Base-by-base conservation (phyloP, 345 rosid species). In the Euphorbia peplus region DNA sequence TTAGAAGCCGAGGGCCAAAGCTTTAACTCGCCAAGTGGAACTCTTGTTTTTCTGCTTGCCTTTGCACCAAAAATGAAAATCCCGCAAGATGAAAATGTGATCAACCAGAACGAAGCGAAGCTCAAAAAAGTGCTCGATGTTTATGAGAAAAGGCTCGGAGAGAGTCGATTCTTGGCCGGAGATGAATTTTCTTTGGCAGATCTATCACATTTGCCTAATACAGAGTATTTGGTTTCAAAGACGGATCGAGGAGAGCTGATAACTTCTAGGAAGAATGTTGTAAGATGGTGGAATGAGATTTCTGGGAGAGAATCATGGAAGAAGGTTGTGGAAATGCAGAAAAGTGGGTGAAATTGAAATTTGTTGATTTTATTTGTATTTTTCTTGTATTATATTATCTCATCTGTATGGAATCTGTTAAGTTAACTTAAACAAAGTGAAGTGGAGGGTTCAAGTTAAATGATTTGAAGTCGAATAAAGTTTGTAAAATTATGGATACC, bases 201-300 rank as follows among this genome's bases (percentile, higher is more conserved):
- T 79, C 90, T 87, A 5, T 83, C 87, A 0, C 95, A 89, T 61
- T 60, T 87, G 80, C 90, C 95, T 5, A 85, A 82, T 54, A 57
- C 87, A 0, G 79, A 83, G 9, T 82, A 82, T 72, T 39, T 89
- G 75, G 82, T 84, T 28, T 73, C 44, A 21, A 77, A 61, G 6
- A 75, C 85, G 9, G 79, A 76, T 18, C 78, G 63, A 67, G 85
- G 73, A 28, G 80, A 81, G 68, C 71, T 85, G 42, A 70, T 89
- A 29, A 78, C 75, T 56, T 80, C 82, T 9, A 79, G 88, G 67
- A 57, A 85, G 73, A 87, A 89, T 46, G 90, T 89, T 54, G 85
- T 74, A 12, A 76, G 95, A 63, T 87, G 95, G 95, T 89, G 90
- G 95, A 74, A 39, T 54, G 95, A 89, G 75, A 84, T 87, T 59